A percentile compares a stretch with the other conserved stretches of the same genome.
Evolutionary conservation across 495 filamentous ascomycete genomes (phyloP).

Genomic region (Alectoria sarmentosa): DNA sequence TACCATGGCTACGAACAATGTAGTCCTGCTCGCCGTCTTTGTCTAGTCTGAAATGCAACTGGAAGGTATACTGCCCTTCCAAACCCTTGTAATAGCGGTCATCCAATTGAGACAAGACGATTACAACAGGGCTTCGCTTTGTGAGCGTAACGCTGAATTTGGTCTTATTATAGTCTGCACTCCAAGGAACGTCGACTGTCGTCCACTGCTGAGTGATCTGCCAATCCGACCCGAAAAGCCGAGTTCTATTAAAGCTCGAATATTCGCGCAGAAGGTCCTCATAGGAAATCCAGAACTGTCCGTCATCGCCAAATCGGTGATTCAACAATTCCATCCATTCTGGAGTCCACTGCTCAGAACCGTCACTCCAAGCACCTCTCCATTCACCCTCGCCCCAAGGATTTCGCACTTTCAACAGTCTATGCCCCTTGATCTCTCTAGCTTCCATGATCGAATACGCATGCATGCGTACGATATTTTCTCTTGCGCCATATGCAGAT

Average conservation of each 20-base stretch:
- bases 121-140: slow-evolving; percentile 61
- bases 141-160: slow-evolving; percentile 68
- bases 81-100: slow-evolving; percentile 79
- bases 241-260: slow-evolving; percentile 73
- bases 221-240: slow-evolving; percentile 84
- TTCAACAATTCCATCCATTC: slow-evolving; percentile 75
- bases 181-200: slow-evolving; percentile 77
- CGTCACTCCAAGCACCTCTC: slow-evolving; percentile 78
- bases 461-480: slow-evolving; percentile 75
- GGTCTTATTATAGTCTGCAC: slow-evolving; percentile 73
- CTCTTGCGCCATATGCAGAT: slow-evolving; percentile 41
- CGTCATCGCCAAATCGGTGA: slow-evolving; percentile 76
- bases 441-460: slow-evolving; percentile 87
- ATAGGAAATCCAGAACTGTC: slow-evolving; percentile 65
- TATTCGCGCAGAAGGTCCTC: slow-evolving; percentile 79
- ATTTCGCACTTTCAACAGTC: slow-evolving; percentile 71
- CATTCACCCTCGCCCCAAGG: slow-evolving; percentile 87
- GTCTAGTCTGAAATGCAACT: slow-evolving; percentile 74
- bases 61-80: slow-evolving; percentile 72
- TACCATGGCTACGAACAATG: slow-evolving; percentile 68
- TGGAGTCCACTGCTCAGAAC: slow-evolving; percentile 85
- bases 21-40: slow-evolving; percentile 76
- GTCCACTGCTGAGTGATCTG: slow-evolving; percentile 80
- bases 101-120: slow-evolving; percentile 74
- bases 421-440: slow-evolving; percentile 64